Conservation (phyloP, 306 rosid species). For the Vigna reflexopilosa region DNA sequence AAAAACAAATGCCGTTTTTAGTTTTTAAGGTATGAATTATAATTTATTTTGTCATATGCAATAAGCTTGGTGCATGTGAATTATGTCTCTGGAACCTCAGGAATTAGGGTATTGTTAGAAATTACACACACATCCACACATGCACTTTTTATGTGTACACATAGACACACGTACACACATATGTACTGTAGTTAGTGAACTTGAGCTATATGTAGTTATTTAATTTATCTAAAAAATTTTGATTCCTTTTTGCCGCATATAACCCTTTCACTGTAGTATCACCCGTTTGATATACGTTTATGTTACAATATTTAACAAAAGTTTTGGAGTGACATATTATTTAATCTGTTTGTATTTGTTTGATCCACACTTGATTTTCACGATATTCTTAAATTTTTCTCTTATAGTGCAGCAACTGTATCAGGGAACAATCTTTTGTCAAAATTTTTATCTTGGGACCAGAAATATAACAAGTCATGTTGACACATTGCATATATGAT, state of each 20-base stretch:
- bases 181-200: not conserved
- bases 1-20: conserved; percentile 67
- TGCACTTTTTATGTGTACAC: too few species aligned
- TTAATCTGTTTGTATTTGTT: not conserved
- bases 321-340: not conserved
- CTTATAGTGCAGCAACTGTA: not conserved
- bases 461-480: not conserved
- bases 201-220: not conserved
- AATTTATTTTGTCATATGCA: not conserved
- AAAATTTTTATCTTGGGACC: not conserved
- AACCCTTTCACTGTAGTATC: not conserved
- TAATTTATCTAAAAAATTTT: not conserved
- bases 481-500: not conserved
- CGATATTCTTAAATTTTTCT: not conserved
- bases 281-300: not conserved
- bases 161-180: too few species aligned
- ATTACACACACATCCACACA: not conserved
- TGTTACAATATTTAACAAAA: not conserved
- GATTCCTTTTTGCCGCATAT: not conserved
- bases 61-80: not conserved
- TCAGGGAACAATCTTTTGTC: not conserved
- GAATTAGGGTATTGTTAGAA: not conserved
- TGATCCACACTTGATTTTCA: not conserved
- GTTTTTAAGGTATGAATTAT: conserved; percentile 71
- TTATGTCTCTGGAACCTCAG: not conserved